A percentile compares a stretch with the other conserved stretches of the same genome.
These are phyloP conservation scores for Marsdenia floribunda DNA, from an alignment of 257 asterid species.

Conservation along the genomic window DNA sequence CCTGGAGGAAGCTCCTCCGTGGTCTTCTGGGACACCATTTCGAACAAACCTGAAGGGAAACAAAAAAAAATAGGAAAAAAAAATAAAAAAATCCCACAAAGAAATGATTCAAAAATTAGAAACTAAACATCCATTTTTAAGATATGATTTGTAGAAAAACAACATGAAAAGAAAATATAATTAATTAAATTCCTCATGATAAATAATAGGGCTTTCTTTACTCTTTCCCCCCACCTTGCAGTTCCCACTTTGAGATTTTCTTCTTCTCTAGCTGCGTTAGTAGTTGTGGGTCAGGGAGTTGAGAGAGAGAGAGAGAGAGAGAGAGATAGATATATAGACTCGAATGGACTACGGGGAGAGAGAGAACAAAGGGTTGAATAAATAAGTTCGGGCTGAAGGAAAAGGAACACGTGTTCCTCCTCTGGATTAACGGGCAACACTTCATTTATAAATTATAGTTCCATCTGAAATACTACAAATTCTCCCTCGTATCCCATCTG, in stretches of 20 bases:
- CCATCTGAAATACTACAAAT: background rate
- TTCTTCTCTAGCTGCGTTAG: background rate
- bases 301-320: too few species aligned
- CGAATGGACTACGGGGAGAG: background rate
- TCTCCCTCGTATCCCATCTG: too few species aligned
- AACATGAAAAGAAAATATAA: background rate
- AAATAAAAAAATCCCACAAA: background rate
- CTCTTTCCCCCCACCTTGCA: background rate
- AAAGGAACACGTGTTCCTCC: constrained; percentile 15
- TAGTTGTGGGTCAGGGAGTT: constrained; percentile 2
- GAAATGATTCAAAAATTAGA: background rate
- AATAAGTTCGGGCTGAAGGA: background rate
- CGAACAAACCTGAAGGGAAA: constrained; percentile 20
- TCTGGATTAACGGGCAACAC: background rate
- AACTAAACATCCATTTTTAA: background rate
- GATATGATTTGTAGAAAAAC: background rate
- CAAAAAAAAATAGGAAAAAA: too few species aligned
- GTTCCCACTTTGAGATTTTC: background rate
- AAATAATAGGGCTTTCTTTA: background rate
- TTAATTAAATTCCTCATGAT: too few species aligned
- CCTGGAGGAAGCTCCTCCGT: constrained; percentile 61
- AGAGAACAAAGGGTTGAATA: background rate
- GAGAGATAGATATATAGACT: too few species aligned
- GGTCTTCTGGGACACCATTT: constrained; percentile 42
- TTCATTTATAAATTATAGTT: background rate